phyloP scores from a whole-genome alignment of 495 filamentous ascomycete genomes.

The Penicillium lividum region DNA sequence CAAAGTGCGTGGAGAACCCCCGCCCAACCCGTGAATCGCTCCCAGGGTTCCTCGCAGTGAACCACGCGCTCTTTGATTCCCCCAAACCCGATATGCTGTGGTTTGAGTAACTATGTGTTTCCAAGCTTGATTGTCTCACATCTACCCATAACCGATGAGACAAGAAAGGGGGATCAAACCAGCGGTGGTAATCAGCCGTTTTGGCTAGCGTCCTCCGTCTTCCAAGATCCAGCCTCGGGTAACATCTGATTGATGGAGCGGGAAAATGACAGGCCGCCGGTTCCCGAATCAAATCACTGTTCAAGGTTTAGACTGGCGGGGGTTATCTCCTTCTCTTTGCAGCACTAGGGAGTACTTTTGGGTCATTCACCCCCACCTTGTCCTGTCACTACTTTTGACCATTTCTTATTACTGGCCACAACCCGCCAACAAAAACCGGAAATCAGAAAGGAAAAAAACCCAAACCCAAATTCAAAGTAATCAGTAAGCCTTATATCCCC shows the following conservation, averaged over 20 bases:
- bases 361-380: constrained; percentile 10
- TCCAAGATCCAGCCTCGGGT: constrained; percentile 23
- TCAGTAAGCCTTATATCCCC: constrained; percentile 27
- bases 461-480: constrained; percentile 8
- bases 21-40: neutral
- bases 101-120: constrained; percentile 8
- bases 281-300: constrained; percentile 19
- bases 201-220: constrained; percentile 17
- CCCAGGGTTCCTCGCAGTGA: constrained; percentile 3
- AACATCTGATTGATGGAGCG: constrained; percentile 28
- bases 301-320: constrained; percentile 25
- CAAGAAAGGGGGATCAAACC: neutral
- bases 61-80: constrained; percentile 2
- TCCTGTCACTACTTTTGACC: constrained; percentile 1
- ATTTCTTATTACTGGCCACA: neutral
- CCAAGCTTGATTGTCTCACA: constrained; percentile 4
- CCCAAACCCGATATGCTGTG: neutral
- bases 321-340: constrained; percentile 13
- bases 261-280: constrained; percentile 10
- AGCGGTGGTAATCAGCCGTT: constrained; percentile 18
- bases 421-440: neutral
- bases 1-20: constrained; percentile 8
- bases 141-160: neutral
- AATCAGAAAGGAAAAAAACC: neutral
- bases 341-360: neutral